Conservation (phyloP, 2,329 filamentous ascomycete species). For the Sclerotinia spermophila region DNA sequence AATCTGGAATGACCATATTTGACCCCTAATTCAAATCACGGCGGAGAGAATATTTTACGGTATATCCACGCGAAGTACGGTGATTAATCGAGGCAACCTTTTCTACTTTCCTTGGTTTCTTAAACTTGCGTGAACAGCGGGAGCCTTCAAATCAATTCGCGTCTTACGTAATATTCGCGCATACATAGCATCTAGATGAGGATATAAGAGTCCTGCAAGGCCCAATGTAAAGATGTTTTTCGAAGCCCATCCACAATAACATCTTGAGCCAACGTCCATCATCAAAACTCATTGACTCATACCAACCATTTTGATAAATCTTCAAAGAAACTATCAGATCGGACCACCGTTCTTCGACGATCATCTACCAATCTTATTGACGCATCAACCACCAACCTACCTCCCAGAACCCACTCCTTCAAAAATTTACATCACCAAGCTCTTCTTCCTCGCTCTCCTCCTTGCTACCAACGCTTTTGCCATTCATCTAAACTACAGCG, state of each 20-base stretch:
- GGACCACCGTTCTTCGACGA: not conserved
- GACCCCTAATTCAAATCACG: not conserved
- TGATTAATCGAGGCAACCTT: not conserved
- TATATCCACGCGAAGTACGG: not conserved
- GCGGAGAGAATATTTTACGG: not conserved
- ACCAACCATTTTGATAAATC: not conserved
- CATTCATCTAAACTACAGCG: not conserved
- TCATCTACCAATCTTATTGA: not conserved
- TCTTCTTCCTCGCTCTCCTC: not conserved
- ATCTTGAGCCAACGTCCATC: not conserved
- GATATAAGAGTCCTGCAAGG: not conserved
- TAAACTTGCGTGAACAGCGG: not conserved
- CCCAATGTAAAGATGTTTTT: not conserved
- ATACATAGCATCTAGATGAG: not conserved
- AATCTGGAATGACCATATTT: not conserved
- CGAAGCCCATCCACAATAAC: not conserved
- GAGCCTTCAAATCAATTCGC: not conserved
- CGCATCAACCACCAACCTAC: not conserved
- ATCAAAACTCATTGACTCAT: not conserved
- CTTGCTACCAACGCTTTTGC: not conserved
- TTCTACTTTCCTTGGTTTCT: not conserved
- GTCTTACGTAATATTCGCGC: not conserved
- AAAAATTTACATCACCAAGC: not conserved
- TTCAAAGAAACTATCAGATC: not conserved
- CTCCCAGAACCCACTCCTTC: not conserved